Conservation (phyloP, 164 flowering plant species). For the Annona cherimola region DNA sequence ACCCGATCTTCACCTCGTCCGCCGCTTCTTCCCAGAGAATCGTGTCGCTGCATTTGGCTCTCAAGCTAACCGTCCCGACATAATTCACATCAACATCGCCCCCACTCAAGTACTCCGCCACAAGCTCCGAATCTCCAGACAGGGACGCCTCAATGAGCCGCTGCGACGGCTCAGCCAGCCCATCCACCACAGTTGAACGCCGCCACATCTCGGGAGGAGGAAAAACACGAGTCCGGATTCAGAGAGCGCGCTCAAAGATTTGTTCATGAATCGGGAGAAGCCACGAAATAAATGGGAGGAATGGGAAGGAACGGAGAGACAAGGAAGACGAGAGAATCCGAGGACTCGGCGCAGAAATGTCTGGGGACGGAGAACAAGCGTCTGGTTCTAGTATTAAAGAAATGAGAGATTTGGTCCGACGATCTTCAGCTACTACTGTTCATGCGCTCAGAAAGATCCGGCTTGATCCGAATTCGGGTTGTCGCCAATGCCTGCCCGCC, state of each 20-base stretch:
- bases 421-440: conserved; percentile 1
- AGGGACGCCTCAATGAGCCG: conserved; percentile 21
- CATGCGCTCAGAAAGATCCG: no score
- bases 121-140: conserved; percentile 11
- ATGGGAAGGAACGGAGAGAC: no score
- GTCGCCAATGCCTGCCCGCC: no score
- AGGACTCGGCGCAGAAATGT: not conserved
- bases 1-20: conserved; percentile 19
- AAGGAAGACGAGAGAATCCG: not conserved
- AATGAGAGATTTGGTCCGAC: not conserved
- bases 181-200: conserved; percentile 1
- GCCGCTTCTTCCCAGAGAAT: conserved; percentile 16
- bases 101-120: conserved; percentile 10
- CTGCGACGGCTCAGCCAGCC: conserved; percentile 14
- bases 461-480: no score
- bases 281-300: no score
- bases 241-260: not conserved
- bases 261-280: not conserved
- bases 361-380: not conserved
- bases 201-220: not conserved
- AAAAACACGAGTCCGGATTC: not conserved
- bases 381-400: not conserved
- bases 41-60: conserved; percentile 13
- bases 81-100: conserved; percentile 18
- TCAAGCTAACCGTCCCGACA: conserved; percentile 22